Conservation (phyloP, 441 rosid species). For the Populus hybrid region DNA sequence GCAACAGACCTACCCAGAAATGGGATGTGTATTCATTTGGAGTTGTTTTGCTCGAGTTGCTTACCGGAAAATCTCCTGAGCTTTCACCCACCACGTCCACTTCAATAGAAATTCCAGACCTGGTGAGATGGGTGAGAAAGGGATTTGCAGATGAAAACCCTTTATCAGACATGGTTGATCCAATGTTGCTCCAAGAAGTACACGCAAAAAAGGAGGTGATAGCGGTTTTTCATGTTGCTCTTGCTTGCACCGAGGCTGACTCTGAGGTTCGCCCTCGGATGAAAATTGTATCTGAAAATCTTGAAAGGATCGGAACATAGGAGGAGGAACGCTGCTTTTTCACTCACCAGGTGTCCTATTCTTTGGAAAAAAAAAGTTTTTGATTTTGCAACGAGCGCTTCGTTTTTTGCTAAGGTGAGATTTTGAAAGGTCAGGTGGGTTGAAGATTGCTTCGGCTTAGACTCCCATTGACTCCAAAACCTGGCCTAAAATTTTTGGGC, state of each 20-base stretch:
- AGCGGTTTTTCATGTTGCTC: conserved; percentile 75
- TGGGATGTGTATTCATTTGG: conserved; percentile 91
- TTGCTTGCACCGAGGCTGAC: conserved; percentile 79
- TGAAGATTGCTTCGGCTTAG: conserved; percentile 1
- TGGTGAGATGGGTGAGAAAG: conserved; percentile 85
- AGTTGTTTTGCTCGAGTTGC: conserved; percentile 70
- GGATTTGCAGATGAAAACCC: conserved; percentile 85
- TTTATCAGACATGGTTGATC: conserved; percentile 84
- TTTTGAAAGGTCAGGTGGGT: neutral
- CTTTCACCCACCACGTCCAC: conserved; percentile 59
- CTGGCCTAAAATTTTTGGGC: conserved; percentile 1
- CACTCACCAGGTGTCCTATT: neutral
- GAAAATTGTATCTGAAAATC: conserved; percentile 84
- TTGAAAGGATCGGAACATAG: conserved; percentile 65
- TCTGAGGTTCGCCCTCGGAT: conserved; percentile 91
- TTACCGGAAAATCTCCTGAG: conserved; percentile 85
- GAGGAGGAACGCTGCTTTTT: neutral
- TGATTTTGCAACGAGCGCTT: conserved; percentile 10
- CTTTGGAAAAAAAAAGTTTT: neutral
- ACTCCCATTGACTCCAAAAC: neutral
- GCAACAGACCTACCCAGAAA: conserved; percentile 58
- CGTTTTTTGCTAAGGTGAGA: neutral
- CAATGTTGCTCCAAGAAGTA: conserved; percentile 75
- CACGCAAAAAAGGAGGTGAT: conserved; percentile 89
- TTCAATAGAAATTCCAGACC: conserved; percentile 66